phyloP scores from a whole-genome alignment of 139 green algal species.

The Coccomyxa sp. region DNA sequence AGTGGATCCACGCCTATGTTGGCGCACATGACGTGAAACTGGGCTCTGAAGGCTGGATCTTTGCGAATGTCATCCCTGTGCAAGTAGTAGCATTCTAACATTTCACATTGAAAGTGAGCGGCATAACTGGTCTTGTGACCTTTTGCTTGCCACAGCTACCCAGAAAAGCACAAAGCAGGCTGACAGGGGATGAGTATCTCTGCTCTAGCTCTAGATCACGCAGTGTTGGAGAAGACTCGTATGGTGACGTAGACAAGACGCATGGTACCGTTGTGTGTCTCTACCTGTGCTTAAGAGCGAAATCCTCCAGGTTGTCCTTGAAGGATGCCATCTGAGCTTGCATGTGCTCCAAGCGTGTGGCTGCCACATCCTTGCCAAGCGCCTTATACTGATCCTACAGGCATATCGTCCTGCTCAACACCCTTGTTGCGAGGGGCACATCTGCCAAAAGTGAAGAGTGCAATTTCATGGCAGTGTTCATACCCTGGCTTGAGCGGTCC shows the following conservation, averaged over 20 bases:
- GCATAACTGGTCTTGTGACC: no score
- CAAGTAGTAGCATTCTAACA: not conserved
- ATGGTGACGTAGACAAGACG: no score
- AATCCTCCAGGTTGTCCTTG: constrained; percentile 77
- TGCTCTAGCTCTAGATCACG: no score
- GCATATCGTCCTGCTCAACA: not conserved
- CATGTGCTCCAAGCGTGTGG: constrained; percentile 48
- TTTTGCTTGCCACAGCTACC: no score
- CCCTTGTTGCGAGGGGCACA: not conserved
- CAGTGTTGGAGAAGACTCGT: no score
- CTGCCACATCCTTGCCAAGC: constrained; percentile 44
- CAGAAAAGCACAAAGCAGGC: no score
- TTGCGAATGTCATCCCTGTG: constrained; percentile 72
- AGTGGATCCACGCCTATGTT: constrained; percentile 94
- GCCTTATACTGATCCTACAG: constrained; percentile 43
- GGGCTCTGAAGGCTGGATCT: constrained; percentile 83
- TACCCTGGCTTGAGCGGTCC: constrained; percentile 42
- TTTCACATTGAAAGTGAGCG: no score
- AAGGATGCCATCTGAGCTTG: constrained; percentile 63
- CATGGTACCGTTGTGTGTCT: no score
- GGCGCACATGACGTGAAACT: constrained; percentile 97
- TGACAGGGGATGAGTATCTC: no score
- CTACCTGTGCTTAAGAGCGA: constrained; percentile 81
- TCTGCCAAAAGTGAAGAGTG: not conserved
- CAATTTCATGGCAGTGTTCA: no score